phyloP scores from a whole-genome alignment of 176 grass and related monocot genomes.

The Chloris gayana region DNA sequence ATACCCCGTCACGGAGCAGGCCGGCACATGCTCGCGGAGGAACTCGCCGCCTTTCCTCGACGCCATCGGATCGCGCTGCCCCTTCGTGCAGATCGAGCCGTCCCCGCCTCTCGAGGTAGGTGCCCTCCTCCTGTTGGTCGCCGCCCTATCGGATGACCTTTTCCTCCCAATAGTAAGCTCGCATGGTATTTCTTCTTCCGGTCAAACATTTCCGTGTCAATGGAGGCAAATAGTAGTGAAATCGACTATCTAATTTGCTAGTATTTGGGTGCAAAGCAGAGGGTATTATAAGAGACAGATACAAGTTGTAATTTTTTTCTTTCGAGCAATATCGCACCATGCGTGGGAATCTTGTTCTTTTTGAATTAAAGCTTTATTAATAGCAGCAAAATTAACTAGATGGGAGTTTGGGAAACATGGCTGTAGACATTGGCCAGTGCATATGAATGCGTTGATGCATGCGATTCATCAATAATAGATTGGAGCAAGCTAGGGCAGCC shows the following conservation, averaged over 20 bases:
- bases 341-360: not conserved
- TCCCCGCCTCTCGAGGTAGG: slow-evolving; percentile 58
- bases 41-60: slow-evolving; percentile 48
- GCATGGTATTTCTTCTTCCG: not conserved
- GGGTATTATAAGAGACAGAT: not conserved
- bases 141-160: not conserved
- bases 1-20: not conserved
- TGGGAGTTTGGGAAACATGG: not conserved
- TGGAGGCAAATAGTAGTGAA: not conserved
- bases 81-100: slow-evolving; percentile 48
- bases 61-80: slow-evolving; percentile 48
- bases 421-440: not conserved
- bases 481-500: not conserved
- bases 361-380: not conserved
- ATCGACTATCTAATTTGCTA: not conserved
- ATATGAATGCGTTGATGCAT: not conserved
- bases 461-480: not conserved
- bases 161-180: not conserved
- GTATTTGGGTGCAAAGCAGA: not conserved
- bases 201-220: not conserved
- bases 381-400: not conserved
- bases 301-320: not conserved
- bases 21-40: slow-evolving; percentile 33
- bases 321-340: not conserved
- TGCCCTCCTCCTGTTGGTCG: not conserved